Conservation (phyloP, 2,329 filamentous ascomycete species). For the Fusarium tanahbumbuense region DNA sequence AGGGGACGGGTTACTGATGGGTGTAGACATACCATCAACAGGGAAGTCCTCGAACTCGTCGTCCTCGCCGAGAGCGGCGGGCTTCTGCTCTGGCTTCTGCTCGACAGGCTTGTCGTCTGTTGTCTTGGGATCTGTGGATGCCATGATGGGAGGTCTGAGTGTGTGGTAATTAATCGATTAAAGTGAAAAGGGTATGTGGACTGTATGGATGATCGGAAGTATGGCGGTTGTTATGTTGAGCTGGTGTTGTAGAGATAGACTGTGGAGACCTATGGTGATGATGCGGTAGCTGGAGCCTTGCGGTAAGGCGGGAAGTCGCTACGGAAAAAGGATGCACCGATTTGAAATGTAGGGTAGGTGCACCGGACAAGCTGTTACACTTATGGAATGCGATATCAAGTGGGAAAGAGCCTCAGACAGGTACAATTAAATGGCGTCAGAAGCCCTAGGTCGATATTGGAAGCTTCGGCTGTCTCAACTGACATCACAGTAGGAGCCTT, state of each 20-base stretch:
- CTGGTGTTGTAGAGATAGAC: not conserved
- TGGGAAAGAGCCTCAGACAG: not conserved
- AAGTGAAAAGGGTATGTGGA: not conserved
- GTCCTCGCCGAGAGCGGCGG: constrained; percentile 87
- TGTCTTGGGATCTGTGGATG: constrained; percentile 45
- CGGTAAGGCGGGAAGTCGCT: constrained; percentile 26
- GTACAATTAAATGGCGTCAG: not conserved
- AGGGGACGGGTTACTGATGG: fast-evolving
- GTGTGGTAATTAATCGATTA: not conserved
- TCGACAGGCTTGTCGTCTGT: constrained; percentile 44
- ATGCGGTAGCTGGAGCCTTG: constrained; percentile 41
- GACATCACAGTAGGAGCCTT: fast-evolving
- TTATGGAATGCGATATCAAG: not conserved
- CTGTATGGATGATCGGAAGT: not conserved
- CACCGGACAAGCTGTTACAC: not conserved
- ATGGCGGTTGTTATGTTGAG: not conserved
- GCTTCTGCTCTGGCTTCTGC: constrained; percentile 46
- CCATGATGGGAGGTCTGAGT: constrained; percentile 19
- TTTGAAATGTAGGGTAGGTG: not conserved
- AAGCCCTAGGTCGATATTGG: not conserved
- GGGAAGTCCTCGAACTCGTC: constrained; percentile 99
- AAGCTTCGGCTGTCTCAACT: not conserved
- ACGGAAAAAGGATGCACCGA: constrained; percentile 35
- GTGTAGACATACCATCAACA: constrained; percentile 77
- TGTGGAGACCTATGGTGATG: constrained; percentile 29